phyloP scores from a whole-genome alignment of 176 grass and related monocot genomes.

The Avena atlantica region DNA sequence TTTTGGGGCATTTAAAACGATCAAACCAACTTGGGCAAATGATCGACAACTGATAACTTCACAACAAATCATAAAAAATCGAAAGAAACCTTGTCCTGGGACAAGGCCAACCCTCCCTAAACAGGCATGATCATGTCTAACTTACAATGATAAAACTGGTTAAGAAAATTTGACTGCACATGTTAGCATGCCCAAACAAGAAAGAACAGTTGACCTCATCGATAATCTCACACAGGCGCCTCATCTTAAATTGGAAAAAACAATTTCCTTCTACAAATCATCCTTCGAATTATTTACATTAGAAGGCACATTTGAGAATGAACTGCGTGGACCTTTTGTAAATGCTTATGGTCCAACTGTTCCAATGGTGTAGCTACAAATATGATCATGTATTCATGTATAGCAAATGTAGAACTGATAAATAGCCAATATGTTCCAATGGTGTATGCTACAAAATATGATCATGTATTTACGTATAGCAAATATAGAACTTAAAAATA shows the following conservation, averaged over 20 bases:
- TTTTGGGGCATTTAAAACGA: neutral
- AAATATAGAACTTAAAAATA: too few species aligned
- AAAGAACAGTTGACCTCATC: constrained; percentile 72
- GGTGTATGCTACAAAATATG: too few species aligned
- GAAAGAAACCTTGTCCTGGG: neutral
- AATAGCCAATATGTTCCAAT: too few species aligned
- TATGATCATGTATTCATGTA: neutral
- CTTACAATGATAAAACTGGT: neutral
- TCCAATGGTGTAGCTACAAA: constrained; percentile 74
- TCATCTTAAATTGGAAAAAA: constrained; percentile 76
- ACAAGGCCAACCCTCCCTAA: constrained; percentile 10
- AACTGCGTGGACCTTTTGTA: constrained; percentile 59
- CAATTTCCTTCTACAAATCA: constrained; percentile 70
- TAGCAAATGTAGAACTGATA: too few species aligned
- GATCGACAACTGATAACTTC: neutral
- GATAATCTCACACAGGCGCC: constrained; percentile 73
- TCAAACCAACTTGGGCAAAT: neutral
- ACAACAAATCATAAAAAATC: neutral
- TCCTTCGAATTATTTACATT: constrained; percentile 60
- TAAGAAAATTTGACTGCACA: constrained; percentile 6
- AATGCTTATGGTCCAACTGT: constrained; percentile 86
- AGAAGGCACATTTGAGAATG: constrained; percentile 48
- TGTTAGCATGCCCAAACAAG: neutral
- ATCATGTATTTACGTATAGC: too few species aligned
- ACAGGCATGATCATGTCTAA: neutral